Evolutionary conservation across 2,329 filamentous ascomycete genomes (phyloP), one percentile per base, ranked within the genome.

Genomic region (Xylariaceae sp.): DNA sequence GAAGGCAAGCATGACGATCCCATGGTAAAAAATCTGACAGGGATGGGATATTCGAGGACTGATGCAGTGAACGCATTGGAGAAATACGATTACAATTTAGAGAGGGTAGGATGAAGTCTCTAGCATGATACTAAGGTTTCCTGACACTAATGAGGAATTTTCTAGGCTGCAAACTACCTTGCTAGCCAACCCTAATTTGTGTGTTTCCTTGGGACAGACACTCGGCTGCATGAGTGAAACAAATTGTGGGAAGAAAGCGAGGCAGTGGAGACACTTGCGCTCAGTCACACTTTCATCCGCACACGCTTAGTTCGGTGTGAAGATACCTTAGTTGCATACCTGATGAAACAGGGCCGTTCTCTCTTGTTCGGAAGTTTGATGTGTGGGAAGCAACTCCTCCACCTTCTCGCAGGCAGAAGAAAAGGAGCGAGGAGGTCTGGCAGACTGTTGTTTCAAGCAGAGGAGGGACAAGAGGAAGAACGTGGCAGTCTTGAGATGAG

Each of bases 71-170:
- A 81, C 46, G 94, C 95, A 21, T 77, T 98, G 71, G 94, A 98
- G 79, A 93, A 94, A 74, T 96, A 90, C 73, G 92, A 98, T 77
- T 97, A 98, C 76, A 95, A 97, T 74, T 83, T 97, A 72, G 92
- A 96, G 76, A 92, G 91, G 85, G 94, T 96, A 77, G 78, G 87
- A 51, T 63, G 47, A 62, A 43, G 53, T 53, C 76, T 61, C 51
- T 53, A 39, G 34, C 49, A 54, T 48, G 46, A 56, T 28, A 31
- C 29, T 49, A 21, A 56, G 52, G 58, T 45, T 45, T 56, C 37
- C 43, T 48, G 52, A 61, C 58, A 63, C 61, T 63, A 63, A 63
- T 53, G 58, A 61, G 49, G 40, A 33, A 24, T 66, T 52, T n/a
- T 58, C 52, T 57, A 81, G 82, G 82, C 82, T 49, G 82, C 82